A percentile compares a stretch with the other conserved stretches of the same genome.
Conservation (phyloP, 2,329 filamentous ascomycete genomes). For the Bipolaris gigantea region DNA sequence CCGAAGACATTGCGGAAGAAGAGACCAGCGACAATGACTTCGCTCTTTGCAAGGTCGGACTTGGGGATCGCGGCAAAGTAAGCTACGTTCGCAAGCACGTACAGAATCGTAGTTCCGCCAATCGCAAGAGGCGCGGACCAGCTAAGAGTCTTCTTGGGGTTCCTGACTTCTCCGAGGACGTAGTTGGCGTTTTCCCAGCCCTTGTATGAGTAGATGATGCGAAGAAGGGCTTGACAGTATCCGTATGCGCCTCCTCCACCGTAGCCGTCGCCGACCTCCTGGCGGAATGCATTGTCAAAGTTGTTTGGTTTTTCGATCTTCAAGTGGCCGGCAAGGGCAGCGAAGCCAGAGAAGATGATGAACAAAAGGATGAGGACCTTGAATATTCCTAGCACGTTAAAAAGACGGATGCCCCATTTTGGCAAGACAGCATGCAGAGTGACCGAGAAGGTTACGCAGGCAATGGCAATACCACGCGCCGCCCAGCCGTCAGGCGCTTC, state of each 20-base stretch:
- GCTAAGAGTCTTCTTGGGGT: conserved; percentile 57
- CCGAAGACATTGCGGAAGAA: conserved; percentile 67
- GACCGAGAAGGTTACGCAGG: conserved; percentile 56
- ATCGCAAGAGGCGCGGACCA: conserved; percentile 62
- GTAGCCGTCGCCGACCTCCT: conserved; percentile 39
- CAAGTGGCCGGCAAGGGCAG: conserved; percentile 38
- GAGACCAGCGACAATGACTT: conserved; percentile 62
- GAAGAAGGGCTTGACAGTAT: conserved; percentile 61
- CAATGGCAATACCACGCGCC: conserved; percentile 56
- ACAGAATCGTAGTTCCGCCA: conserved; percentile 61
- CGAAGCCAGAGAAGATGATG: conserved; percentile 61
- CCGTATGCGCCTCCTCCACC: conserved; percentile 41
- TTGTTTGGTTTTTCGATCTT: conserved; percentile 55
- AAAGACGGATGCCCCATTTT: conserved; percentile 61
- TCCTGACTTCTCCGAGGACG: conserved; percentile 60
- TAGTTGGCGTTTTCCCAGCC: conserved; percentile 60
- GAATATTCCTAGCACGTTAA: conserved; percentile 63
- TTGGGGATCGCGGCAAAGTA: conserved; percentile 67
- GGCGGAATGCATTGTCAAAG: conserved; percentile 61
- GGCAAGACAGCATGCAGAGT: conserved; percentile 57
- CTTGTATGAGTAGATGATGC: conserved; percentile 64
- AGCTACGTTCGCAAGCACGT: conserved; percentile 65
- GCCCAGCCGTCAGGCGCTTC: conserved; percentile 56
- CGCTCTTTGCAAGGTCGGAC: conserved; percentile 58
- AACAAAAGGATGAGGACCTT: conserved; percentile 63